Conservation (phyloP, 148 eudicot genomes). For the Fagopyrum tataricum region DNA sequence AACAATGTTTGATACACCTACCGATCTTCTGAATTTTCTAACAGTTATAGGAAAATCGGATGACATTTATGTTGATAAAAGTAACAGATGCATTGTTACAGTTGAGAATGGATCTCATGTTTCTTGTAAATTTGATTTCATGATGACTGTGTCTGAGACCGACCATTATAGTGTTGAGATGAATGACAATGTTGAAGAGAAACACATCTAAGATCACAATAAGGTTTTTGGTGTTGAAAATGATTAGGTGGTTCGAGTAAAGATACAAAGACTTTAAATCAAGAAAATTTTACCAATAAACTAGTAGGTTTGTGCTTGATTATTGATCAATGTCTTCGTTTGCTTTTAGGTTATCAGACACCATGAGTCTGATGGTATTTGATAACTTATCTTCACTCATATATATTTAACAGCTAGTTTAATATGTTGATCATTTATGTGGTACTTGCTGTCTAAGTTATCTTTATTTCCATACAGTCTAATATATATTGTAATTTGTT, state of each 20-base stretch:
- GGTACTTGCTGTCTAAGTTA: neutral
- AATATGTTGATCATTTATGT: neutral
- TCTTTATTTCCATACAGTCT: neutral
- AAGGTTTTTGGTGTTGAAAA: neutral
- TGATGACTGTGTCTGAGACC: neutral
- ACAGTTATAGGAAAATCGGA: neutral
- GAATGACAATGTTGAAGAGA: neutral
- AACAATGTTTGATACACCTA: neutral
- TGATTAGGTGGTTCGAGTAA: neutral
- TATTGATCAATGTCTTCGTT: neutral
- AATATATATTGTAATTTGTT: too few species aligned
- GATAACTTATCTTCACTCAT: neutral
- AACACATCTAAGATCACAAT: neutral
- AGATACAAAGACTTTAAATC: neutral
- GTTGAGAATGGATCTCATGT: neutral
- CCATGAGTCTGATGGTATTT: neutral
- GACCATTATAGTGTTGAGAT: neutral
- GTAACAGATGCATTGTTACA: neutral
- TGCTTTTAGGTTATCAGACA: neutral
- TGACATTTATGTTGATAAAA: neutral
- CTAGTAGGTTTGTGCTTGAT: conserved; percentile 2
- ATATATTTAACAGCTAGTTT: neutral
- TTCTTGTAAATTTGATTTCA: neutral
- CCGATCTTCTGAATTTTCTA: neutral
- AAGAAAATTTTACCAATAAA: neutral